phyloP scores from a whole-genome alignment of 1,284 basidiomycete genomes.

The Heterobasidion parviporum region DNA sequence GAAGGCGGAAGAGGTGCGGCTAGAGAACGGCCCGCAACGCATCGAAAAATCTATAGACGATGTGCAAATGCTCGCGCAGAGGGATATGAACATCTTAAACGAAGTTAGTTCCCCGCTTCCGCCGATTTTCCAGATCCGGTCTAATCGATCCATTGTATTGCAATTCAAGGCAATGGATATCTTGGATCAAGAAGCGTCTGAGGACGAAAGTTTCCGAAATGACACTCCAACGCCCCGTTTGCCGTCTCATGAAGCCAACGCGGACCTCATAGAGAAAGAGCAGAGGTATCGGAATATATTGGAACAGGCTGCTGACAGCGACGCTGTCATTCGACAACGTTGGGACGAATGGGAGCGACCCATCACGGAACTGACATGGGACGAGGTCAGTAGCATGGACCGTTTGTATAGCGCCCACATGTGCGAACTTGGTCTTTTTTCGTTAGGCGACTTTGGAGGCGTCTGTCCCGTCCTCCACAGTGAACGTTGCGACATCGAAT shows the following conservation, averaged over 20 bases:
- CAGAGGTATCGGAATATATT: conserved; percentile 69
- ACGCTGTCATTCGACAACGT: conserved; percentile 68
- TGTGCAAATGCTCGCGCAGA: conserved; percentile 59
- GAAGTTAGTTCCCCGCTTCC: conserved; percentile 45
- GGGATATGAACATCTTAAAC: conserved; percentile 60
- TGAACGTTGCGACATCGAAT: conserved; percentile 27
- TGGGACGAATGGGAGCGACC: conserved; percentile 84
- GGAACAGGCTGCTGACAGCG: conserved; percentile 65
- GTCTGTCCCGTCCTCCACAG: conserved; percentile 59
- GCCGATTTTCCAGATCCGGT: neutral
- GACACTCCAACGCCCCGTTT: conserved; percentile 40
- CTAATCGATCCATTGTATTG: neutral
- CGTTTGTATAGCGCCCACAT: neutral
- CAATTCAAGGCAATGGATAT: conserved; percentile 71
- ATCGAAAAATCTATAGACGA: conserved; percentile 72
- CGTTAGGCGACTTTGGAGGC: conserved; percentile 61
- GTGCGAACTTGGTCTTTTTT: neutral
- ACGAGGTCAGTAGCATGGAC: conserved; percentile 44
- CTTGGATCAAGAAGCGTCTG: conserved; percentile 82
- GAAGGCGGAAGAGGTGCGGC: conserved; percentile 81
- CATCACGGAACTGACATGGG: conserved; percentile 63
- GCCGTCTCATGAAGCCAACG: conserved; percentile 77
- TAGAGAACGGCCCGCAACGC: conserved; percentile 67
- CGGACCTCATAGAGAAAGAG: conserved; percentile 62
- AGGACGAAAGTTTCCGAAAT: conserved; percentile 68